Conservation (phyloP, 257 asterid genomes). For the Penstemon newberryi region DNA sequence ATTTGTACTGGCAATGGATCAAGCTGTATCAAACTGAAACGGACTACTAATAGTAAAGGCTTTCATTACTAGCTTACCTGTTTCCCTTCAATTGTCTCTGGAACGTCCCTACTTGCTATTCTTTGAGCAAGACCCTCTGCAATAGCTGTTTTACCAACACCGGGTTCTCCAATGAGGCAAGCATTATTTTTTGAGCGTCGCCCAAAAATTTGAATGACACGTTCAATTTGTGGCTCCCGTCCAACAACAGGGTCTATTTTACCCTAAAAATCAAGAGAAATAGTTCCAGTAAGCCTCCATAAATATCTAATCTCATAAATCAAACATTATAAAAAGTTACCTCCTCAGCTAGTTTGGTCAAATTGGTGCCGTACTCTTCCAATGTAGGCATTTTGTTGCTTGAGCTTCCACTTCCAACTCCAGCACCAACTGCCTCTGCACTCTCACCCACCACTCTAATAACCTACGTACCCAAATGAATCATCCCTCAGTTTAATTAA, state of each 20-base stretch:
- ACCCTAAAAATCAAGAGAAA: slow-evolving; percentile 53
- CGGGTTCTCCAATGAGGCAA: slow-evolving; percentile 98
- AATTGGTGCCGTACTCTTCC: slow-evolving; percentile 77
- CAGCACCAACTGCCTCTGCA: slow-evolving; percentile 77
- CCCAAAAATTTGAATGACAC: slow-evolving; percentile 95
- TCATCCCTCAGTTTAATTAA: slow-evolving; percentile 12
- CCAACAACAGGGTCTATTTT: slow-evolving; percentile 98
- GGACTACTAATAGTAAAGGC: slow-evolving; percentile 4
- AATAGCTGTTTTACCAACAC: slow-evolving; percentile 98
- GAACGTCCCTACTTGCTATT: slow-evolving; percentile 91
- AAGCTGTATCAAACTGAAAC: background rate
- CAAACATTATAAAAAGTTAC: slow-evolving; percentile 35
- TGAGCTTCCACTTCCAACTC: slow-evolving; percentile 78
- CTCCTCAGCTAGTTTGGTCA: slow-evolving; percentile 88
- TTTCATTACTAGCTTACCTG: slow-evolving; percentile 48
- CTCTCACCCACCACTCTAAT: slow-evolving; percentile 85
- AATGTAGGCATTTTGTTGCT: slow-evolving; percentile 75
- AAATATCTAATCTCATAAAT: slow-evolving; percentile 17
- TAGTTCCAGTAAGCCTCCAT: slow-evolving; percentile 19
- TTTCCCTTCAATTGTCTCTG: slow-evolving; percentile 96
- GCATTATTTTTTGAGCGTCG: slow-evolving; percentile 95
- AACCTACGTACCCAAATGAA: slow-evolving; percentile 42
- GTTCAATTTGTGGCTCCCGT: slow-evolving; percentile 87
- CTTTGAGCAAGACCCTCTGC: slow-evolving; percentile 99
- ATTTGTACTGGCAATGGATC: slow-evolving; percentile 8